Conservation (phyloP, 768 basidiomycete genomes). For the Termitomyces sp. region DNA sequence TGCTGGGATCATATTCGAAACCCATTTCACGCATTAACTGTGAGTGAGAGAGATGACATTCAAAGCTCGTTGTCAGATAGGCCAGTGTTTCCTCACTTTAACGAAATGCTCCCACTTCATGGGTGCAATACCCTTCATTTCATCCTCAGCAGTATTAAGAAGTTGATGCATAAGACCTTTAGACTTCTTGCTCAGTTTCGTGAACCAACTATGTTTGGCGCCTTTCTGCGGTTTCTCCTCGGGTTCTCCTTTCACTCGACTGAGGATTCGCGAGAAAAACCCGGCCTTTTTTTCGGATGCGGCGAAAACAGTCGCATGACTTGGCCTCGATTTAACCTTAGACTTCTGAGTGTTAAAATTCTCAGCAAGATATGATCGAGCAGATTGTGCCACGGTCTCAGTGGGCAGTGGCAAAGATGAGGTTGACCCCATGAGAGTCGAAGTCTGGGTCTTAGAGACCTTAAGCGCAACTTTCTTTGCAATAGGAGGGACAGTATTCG, state of each 20-base stretch:
- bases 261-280: slow-evolving; percentile 49
- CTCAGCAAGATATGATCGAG: slow-evolving; percentile 62
- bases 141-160: slow-evolving; percentile 51
- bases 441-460: slow-evolving; percentile 19
- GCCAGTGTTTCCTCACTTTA: slow-evolving; percentile 41
- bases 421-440: slow-evolving; percentile 24
- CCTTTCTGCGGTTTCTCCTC: slow-evolving; percentile 38
- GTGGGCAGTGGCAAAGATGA: slow-evolving; percentile 36
- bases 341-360: slow-evolving; percentile 47
- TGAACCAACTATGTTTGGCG: slow-evolving; percentile 54
- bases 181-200: slow-evolving; percentile 57
- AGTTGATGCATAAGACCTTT: slow-evolving; percentile 62
- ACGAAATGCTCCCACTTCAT: slow-evolving; percentile 84
- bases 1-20: slow-evolving; percentile 68
- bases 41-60: not conserved
- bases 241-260: slow-evolving; percentile 25
- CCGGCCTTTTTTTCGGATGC: slow-evolving; percentile 39
- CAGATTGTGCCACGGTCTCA: slow-evolving; percentile 61
- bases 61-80: not conserved
- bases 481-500: slow-evolving; percentile 19
- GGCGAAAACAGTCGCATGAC: slow-evolving; percentile 47
- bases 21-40: slow-evolving; percentile 81
- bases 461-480: slow-evolving; percentile 20
- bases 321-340: slow-evolving; percentile 71
- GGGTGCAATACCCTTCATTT: slow-evolving; percentile 48